Conservation (phyloP, 495 filamentous ascomycete genomes). For the Neurospora africana region DNA sequence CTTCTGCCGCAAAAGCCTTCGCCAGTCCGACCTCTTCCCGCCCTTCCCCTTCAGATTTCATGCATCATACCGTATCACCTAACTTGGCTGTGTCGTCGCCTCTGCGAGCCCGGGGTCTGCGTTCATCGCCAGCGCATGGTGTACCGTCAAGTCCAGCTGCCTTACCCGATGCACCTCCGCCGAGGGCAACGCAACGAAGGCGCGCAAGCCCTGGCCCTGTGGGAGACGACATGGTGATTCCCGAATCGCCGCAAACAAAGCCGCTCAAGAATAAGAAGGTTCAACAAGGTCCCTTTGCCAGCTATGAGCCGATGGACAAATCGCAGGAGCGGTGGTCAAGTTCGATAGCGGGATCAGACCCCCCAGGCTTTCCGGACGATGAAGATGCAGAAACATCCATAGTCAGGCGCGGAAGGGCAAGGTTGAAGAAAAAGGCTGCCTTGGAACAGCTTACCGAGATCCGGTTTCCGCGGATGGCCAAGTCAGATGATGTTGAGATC, state of each 20-base stretch:
- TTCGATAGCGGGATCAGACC: slow-evolving; percentile 1
- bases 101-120: slow-evolving; percentile 30
- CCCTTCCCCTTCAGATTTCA: slow-evolving; percentile 33
- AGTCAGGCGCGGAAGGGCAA: slow-evolving; percentile 13
- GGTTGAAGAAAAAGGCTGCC: slow-evolving; percentile 24
- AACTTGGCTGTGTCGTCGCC: slow-evolving; percentile 32
- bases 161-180: slow-evolving; percentile 6
- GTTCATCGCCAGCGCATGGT: slow-evolving; percentile 20
- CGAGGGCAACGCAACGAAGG: not conserved
- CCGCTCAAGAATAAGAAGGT: slow-evolving; percentile 6
- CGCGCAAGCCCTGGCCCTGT: slow-evolving; percentile 10
- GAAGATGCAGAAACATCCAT: slow-evolving; percentile 16
- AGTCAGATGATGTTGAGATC: slow-evolving; percentile 25
- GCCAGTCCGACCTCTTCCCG: slow-evolving; percentile 40
- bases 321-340: slow-evolving; percentile 24
- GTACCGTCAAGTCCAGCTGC: slow-evolving; percentile 28
- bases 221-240: slow-evolving; percentile 10
- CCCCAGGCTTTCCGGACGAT: slow-evolving; percentile 7
- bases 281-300: slow-evolving; percentile 16
- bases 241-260: slow-evolving; percentile 14
- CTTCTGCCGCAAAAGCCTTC: slow-evolving; percentile 27
- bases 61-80: slow-evolving; percentile 26
- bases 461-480: slow-evolving; percentile 20
- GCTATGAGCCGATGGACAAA: slow-evolving; percentile 24
- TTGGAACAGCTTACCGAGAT: slow-evolving; percentile 26